Conservation (phyloP, 345 rosid genomes). For the Rubroshorea leprosula region DNA sequence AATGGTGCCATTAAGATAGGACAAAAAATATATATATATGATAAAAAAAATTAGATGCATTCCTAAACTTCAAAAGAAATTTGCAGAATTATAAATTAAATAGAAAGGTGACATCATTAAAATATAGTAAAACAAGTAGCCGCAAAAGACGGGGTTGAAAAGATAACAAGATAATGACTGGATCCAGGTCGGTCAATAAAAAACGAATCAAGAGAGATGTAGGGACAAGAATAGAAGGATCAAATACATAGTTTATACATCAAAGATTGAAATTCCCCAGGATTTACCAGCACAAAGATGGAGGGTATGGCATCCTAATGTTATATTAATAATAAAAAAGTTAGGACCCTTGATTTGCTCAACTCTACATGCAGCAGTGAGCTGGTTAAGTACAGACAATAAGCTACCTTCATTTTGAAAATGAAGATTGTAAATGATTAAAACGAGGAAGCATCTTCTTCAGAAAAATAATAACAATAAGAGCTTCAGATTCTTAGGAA, state of each 20-base stretch:
- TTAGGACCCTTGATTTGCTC: constrained; percentile 19
- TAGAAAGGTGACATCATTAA: neutral
- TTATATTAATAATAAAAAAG: no score
- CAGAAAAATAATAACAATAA: constrained; percentile 17
- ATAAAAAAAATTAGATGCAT: no score
- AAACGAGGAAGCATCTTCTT: constrained; percentile 24
- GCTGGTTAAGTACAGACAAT: constrained; percentile 12
- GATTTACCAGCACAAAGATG: constrained; percentile 3
- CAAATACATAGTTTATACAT: constrained; percentile 23
- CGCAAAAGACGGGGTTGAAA: neutral
- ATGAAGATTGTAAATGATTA: constrained; percentile 14
- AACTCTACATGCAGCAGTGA: neutral
- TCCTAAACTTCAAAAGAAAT: neutral
- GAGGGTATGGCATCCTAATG: neutral
- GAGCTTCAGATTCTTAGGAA: constrained; percentile 33
- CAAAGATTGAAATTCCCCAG: constrained; percentile 23
- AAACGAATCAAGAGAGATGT: neutral
- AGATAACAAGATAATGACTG: constrained; percentile 12
- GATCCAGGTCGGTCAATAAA: constrained; percentile 9
- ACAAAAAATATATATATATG: no score
- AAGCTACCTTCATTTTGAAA: constrained; percentile 27
- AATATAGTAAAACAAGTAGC: neutral
- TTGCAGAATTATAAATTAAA: neutral
- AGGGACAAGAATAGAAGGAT: constrained; percentile 10
- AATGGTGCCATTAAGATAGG: no score